Percentiles rank a stretch among this genome's conserved stretches.
phyloP scores from a whole-genome alignment of 768 basidiomycete species.

The Basidioascus undulatus region DNA sequence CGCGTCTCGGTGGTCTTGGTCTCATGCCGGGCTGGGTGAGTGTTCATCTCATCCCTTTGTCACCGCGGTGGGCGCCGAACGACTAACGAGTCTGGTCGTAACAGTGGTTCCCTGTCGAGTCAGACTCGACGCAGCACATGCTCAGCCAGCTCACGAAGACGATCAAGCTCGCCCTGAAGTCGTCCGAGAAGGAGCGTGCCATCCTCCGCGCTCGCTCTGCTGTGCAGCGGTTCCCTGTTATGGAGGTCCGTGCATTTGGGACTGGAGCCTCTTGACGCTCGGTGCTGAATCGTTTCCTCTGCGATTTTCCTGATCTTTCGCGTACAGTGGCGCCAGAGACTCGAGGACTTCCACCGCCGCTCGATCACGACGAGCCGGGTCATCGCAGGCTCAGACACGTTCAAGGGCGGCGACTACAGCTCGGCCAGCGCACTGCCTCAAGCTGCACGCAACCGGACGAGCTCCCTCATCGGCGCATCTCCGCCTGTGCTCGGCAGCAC shows the following conservation, averaged over 20 bases:
- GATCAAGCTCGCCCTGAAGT: slow-evolving; percentile 79
- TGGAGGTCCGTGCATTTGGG: no score
- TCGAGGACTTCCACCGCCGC: slow-evolving; percentile 81
- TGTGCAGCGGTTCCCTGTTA: slow-evolving; percentile 90
- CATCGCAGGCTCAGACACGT: slow-evolving; percentile 46
- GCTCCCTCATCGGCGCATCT: no score
- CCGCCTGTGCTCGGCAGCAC: no score
- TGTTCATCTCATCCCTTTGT: slow-evolving; percentile 8
- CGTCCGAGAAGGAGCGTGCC: slow-evolving; percentile 70
- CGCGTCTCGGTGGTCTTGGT: slow-evolving; percentile 78
- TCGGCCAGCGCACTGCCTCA: slow-evolving; percentile 20
- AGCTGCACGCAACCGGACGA: no score
- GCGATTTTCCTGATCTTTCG: no score
- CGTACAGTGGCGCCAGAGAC: slow-evolving; percentile 87
- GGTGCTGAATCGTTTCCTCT: no score
- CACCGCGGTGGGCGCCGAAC: not conserved
- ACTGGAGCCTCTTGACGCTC: no score
- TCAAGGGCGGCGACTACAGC: no score
- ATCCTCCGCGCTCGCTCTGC: slow-evolving; percentile 81
- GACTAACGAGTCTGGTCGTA: not conserved
- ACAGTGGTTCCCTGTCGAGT: slow-evolving; percentile 97
- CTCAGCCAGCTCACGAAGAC: slow-evolving; percentile 82
- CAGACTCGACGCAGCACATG: slow-evolving; percentile 77
- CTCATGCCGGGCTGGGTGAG: slow-evolving; percentile 94
- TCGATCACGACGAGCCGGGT: slow-evolving; percentile 48